Percentiles rank a stretch among this genome's conserved stretches.
phyloP scores from a whole-genome alignment of 2,329 filamentous ascomycete species.

The Aspergillus melleus region DNA sequence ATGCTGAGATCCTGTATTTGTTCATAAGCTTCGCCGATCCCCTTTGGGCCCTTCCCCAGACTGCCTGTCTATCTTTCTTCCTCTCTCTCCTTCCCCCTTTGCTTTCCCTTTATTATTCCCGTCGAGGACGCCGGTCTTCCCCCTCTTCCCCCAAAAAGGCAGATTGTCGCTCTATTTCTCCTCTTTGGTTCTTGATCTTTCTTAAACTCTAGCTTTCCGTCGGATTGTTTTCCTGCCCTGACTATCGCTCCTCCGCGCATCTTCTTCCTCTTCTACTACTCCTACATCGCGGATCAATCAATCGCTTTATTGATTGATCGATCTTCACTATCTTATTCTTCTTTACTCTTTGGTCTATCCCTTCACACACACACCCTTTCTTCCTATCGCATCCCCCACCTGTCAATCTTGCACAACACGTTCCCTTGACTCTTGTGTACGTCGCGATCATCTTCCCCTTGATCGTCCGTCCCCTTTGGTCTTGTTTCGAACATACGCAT shows the following conservation, averaged over 20 bases:
- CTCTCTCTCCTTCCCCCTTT: constrained; percentile 13
- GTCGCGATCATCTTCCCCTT: constrained; percentile 13
- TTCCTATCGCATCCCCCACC: constrained; percentile 1
- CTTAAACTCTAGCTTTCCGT: constrained; percentile 1
- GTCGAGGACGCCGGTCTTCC: neutral
- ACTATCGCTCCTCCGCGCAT: constrained; percentile 12
- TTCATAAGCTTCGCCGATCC: constrained; percentile 49
- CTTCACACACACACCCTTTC: constrained; percentile 1
- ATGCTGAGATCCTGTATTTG: constrained; percentile 35
- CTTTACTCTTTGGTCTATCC: neutral
- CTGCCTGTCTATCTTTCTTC: constrained; percentile 26
- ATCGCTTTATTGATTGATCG: constrained; percentile 2
- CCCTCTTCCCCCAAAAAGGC: neutral
- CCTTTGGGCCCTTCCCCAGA: constrained; percentile 40
- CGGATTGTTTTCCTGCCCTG: constrained; percentile 6
- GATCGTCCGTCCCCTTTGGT: constrained; percentile 4
- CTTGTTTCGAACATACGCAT: constrained; percentile 5
- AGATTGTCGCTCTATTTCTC: constrained; percentile 12
- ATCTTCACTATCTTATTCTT: neutral
- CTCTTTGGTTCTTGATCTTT: constrained; percentile 10
- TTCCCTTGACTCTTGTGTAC: neutral
- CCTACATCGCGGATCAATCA: constrained; percentile 5
- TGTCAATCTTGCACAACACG: neutral
- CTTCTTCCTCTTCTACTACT: constrained; percentile 4
- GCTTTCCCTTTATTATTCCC: constrained; percentile 9